Base-by-base conservation (phyloP, 140 eudicot genomes). In the Senecio squalidus region DNA sequence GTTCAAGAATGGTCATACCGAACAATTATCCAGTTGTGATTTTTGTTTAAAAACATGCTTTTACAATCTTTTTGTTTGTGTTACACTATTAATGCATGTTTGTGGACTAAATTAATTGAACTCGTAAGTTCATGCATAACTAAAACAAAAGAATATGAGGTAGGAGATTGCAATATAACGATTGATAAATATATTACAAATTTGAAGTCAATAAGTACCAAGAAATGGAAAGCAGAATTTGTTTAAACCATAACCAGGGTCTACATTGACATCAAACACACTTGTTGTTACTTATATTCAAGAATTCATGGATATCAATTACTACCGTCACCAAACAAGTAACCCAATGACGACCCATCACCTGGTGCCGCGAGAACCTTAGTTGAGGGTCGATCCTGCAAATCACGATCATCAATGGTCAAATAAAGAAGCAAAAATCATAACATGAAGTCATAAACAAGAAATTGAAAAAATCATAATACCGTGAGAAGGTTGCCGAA, bases 351-450 rank as follows among this genome's bases (percentile, higher is more conserved):
- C 48, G 94, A 84, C 40, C 94, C 94, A 47, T 89, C 89, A 16
- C 89, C 94, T 14, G 94, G 94, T 33, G 94, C 89, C 9, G 94
- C 78, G 58, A 75, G 94, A 58, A 84, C 94, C 68, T 84, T 84
- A 2, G 85, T 78, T 28, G 94, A 77, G 40, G 94, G 94, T 17
- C 89, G 88, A 68, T 84, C 88, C 88, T 84, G 75, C 33, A 36
- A n/a, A n/a, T n/a, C 58, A 62, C 4, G 9, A 53, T 21, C 39
- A 64, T 36, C 40, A 50, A 36, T 17, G 26, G 18, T 9, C 22
- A 8, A 36, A 20, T 17, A 23, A n/a, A n/a, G n/a, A n/a, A 16
- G 4, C 2, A 22, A 25, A 48, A 33, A 4, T 4, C 23, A 54
- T 17, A 39, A 30, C 41, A 38, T 23, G n/a, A 46, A 24, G 20